Base-by-base conservation (phyloP, 768 basidiomycete genomes). In the Sarcomyxa edulis region DNA sequence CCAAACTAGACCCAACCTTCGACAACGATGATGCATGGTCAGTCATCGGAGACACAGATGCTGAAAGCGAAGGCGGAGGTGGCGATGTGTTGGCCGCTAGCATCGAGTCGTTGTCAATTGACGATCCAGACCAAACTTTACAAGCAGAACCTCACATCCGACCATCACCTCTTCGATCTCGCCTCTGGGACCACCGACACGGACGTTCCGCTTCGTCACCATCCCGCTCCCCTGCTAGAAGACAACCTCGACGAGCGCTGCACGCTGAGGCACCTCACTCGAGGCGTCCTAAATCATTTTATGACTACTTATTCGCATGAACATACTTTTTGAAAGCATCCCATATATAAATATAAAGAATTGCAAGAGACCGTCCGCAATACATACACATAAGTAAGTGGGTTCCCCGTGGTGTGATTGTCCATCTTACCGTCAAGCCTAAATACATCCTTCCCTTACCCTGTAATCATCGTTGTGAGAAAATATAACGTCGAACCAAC, bases 151-250 rank as follows among this genome's bases (percentile, higher is more conserved):
- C 25, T 26, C 38, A 49, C 37, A 4, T 53, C 43, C 33, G 42
- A 12, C 21, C 21, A 35, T 40, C 7, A 27, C 38, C 29, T 27
- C 44, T 35, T 44, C 35, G 26, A 31, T 55, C 64, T 29, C 53
- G 61, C 15, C 31, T 59, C 2, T 49, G 62, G 40, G 50, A 50
- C 9, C 26, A 18, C 18, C 50, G 41, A 11, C 52, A 52, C 39
- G 55, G 61, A 27, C 66, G 64, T n/a, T 66, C 72, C 7, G 46
- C 61, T 23, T 76, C 74, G 5, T 76, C 77, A 0, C 74, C 72
- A n/a, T 74, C 72, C 11, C 65, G 70, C 18, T 78, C 77, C 1
- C 76, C 76, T 12, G 69, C 58, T 10, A 54, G 48, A 33, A 37
- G 68, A 33, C 50, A 59, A 33, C 44, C 51, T 16, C 48, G 58